phyloP scores from a whole-genome alignment of 106 monocot genomes.

The Phalaenopsis equestris region DNA sequence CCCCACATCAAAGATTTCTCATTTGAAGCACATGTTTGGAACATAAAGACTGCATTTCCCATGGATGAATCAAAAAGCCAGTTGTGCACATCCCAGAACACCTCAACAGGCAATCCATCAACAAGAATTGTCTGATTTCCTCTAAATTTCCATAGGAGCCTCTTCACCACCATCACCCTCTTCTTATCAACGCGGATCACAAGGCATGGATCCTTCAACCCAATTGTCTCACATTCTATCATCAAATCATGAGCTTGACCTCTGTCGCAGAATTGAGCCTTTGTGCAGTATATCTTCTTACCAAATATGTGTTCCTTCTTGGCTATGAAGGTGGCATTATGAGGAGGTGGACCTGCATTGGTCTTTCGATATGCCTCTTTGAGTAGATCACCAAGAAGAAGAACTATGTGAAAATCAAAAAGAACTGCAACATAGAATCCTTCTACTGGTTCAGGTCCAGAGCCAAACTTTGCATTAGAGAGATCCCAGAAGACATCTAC shows the following conservation, averaged over 20 bases:
- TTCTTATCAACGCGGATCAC: conserved; percentile 76
- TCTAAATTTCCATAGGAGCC: conserved; percentile 76
- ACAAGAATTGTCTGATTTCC: conserved; percentile 80
- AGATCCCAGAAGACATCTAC: conserved; percentile 83
- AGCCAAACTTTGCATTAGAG: conserved; percentile 56
- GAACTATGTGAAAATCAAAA: conserved; percentile 44
- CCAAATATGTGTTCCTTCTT: conserved; percentile 76
- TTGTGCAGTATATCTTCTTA: conserved; percentile 63
- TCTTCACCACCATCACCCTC: conserved; percentile 75
- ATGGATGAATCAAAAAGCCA: conserved; percentile 59
- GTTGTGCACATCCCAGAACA: conserved; percentile 84
- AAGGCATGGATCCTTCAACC: conserved; percentile 56
- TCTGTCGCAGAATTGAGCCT: conserved; percentile 42
- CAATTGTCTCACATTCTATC: conserved; percentile 60
- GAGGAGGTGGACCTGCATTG: conserved; percentile 16
- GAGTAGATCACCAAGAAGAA: conserved; percentile 56
- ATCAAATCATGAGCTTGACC: conserved; percentile 62
- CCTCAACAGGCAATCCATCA: conserved; percentile 73
- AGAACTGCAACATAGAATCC: conserved; percentile 61
- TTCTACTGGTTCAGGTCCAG: conserved; percentile 56
- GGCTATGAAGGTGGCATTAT: conserved; percentile 31
- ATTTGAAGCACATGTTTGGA: conserved; percentile 38
- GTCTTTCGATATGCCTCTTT: conserved; percentile 60
- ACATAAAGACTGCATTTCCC: conserved; percentile 73
- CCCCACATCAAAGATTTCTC: conserved; percentile 36